Evolutionary conservation across 2,329 filamentous ascomycete species (phyloP).

Genomic region (Aspergillus fumigatiaffinis): DNA sequence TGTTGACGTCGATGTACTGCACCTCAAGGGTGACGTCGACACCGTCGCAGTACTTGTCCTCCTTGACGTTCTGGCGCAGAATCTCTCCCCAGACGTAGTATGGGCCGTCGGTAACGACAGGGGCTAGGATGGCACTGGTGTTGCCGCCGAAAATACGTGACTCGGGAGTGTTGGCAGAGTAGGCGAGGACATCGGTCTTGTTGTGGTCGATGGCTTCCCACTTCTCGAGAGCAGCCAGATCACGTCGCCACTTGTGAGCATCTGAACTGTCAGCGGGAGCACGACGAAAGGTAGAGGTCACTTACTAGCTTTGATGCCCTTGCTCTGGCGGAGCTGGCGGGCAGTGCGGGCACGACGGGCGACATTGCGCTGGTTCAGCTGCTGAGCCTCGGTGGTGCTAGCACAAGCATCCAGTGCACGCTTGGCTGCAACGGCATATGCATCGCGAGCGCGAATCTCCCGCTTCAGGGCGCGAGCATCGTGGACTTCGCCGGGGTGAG

Average conservation of each 20-base stretch:
- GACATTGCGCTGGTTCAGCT: slow-evolving; percentile 24
- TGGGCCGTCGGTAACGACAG: slow-evolving; percentile 43
- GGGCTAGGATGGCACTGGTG: slow-evolving; percentile 42
- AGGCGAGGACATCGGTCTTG: slow-evolving; percentile 30
- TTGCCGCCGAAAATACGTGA: slow-evolving; percentile 38
- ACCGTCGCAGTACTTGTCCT: slow-evolving; percentile 36
- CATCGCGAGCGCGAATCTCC: slow-evolving; percentile 26
- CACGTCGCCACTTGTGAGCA: slow-evolving; percentile 30
- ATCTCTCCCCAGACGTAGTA: slow-evolving; percentile 46
- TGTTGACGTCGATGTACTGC: slow-evolving; percentile 46
- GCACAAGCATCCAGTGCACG: slow-evolving; percentile 23
- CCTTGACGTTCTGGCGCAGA: slow-evolving; percentile 40
- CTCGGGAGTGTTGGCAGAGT: slow-evolving; percentile 24
- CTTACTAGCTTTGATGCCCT: slow-evolving; percentile 24
- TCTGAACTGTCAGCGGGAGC: slow-evolving; percentile 4
- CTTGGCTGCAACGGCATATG: slow-evolving; percentile 21
- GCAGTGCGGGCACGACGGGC: slow-evolving; percentile 25
- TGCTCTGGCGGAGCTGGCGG: slow-evolving; percentile 22
- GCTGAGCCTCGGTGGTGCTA: slow-evolving; percentile 17
- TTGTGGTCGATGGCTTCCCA: slow-evolving; percentile 40
- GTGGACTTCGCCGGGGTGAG: slow-evolving; percentile 31
- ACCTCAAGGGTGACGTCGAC: slow-evolving; percentile 43
- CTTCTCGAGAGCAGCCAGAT: slow-evolving; percentile 33
- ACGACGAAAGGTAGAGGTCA: neutral
- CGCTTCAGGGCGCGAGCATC: slow-evolving; percentile 25